phyloP scores from a whole-genome alignment of 2,329 filamentous ascomycete genomes.

The Ophiostoma angusticollis region DNA sequence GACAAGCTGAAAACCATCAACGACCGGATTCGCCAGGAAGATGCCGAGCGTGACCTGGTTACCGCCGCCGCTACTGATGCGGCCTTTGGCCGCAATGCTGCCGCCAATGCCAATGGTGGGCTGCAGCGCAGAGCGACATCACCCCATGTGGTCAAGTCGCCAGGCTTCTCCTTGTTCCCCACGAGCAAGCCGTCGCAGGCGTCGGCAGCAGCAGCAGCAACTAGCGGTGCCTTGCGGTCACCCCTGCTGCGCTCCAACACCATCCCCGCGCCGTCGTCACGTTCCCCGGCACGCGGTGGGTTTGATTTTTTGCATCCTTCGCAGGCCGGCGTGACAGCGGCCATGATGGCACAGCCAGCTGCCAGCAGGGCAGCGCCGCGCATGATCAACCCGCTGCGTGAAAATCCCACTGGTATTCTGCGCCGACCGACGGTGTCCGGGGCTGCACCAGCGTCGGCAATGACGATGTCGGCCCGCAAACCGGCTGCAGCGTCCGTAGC shows the following conservation, averaged over 20 bases:
- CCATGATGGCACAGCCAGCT: neutral
- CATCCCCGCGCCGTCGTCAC: conserved; percentile 18
- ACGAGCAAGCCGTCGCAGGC: too few species aligned
- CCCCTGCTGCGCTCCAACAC: conserved; percentile 40
- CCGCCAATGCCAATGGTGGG: neutral
- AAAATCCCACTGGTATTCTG: conserved; percentile 13
- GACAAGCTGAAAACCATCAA: conserved; percentile 44
- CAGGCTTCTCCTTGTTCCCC: conserved; percentile 34
- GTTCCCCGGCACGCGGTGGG: conserved; percentile 21
- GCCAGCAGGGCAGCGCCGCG: neutral
- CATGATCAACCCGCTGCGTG: conserved; percentile 10
- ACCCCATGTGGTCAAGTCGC: conserved; percentile 32
- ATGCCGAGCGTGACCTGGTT: conserved; percentile 12
- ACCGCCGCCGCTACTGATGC: neutral
- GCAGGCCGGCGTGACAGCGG: neutral
- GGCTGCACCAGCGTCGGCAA: neutral
- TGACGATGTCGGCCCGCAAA: neutral
- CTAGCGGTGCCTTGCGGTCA: conserved; percentile 18
- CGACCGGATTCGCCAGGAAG: conserved; percentile 28
- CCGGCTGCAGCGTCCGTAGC: neutral
- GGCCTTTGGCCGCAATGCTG: too few species aligned
- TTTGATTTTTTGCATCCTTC: neutral
- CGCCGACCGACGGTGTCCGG: neutral
- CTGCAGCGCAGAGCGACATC: conserved; percentile 34
- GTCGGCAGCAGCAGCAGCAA: too few species aligned